Percentiles rank a stretch among this genome's conserved stretches.
Conservation (phyloP, 805 yeast species). For the Saccharomyces paradoxus region DNA sequence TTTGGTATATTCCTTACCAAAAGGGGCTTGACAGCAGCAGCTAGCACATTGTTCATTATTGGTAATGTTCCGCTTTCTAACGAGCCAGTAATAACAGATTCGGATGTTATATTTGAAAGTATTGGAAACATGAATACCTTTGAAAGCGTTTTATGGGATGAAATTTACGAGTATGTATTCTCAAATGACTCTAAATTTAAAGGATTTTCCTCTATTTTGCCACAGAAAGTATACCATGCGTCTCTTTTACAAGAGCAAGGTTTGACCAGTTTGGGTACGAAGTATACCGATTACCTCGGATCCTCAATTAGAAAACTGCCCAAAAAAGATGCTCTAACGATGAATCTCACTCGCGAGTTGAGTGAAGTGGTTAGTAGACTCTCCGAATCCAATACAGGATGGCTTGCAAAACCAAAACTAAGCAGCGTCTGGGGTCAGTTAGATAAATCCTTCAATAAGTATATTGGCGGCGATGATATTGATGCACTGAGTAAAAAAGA, state of each 20-base stretch:
- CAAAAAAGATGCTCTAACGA: conserved; percentile 30
- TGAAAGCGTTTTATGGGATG: conserved; percentile 50
- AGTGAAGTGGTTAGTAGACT: conserved; percentile 39
- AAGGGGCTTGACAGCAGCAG: conserved; percentile 30
- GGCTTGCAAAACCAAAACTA: conserved; percentile 73
- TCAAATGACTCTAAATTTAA: conserved; percentile 28
- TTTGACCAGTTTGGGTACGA: conserved; percentile 47
- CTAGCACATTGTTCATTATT: conserved; percentile 40
- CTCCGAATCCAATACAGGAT: conserved; percentile 47
- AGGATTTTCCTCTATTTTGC: conserved; percentile 45
- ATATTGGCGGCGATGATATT: conserved; percentile 79
- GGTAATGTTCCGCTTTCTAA: conserved; percentile 40
- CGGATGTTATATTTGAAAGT: conserved; percentile 33
- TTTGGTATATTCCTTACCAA: conserved; percentile 42
- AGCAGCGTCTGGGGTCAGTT: conserved; percentile 85
- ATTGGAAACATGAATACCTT: conserved; percentile 35
- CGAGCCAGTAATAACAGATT: conserved; percentile 17
- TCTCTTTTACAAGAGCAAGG: conserved; percentile 63
- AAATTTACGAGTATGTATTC: conserved; percentile 55
- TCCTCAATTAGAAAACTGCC: conserved; percentile 33
- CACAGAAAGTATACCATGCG: conserved; percentile 61
- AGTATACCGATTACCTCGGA: conserved; percentile 48
- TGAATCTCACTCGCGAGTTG: conserved; percentile 29
- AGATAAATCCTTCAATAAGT: conserved; percentile 68
- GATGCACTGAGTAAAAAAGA: conserved; percentile 31